Conservation (phyloP, 2,329 filamentous ascomycete species). For the Tolypocladium paradoxum region DNA sequence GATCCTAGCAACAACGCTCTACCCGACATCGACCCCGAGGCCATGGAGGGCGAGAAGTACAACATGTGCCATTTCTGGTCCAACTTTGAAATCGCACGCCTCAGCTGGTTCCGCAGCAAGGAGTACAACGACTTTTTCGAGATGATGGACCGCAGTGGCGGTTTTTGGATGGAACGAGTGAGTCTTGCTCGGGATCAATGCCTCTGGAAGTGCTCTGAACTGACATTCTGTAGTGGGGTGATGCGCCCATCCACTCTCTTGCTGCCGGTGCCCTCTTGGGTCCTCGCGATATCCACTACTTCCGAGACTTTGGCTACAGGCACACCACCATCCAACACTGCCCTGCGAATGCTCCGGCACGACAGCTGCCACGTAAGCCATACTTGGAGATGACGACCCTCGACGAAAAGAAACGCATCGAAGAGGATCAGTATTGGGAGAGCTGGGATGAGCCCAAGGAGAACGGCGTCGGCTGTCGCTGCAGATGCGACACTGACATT, state of each 20-base stretch:
- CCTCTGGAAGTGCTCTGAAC: conserved; percentile 4
- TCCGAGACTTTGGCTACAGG: conserved; percentile 95
- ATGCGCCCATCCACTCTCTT: conserved; percentile 95
- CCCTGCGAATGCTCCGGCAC: conserved; percentile 83
- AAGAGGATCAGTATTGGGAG: conserved; percentile 96
- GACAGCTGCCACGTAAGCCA: conserved; percentile 70
- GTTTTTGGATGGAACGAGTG: conserved; percentile 98
- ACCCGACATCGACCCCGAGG: conserved; percentile 78
- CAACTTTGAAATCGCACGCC: conserved; percentile 93
- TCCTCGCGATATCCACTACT: conserved; percentile 86
- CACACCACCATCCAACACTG: conserved; percentile 99
- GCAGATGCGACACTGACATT: conserved; percentile 93
- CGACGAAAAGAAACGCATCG: conserved; percentile 72
- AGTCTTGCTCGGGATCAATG: conserved; percentile 10
- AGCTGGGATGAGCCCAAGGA: conserved; percentile 78
- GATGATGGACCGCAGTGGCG: conserved; percentile 96
- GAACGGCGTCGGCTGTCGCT: conserved; percentile 93
- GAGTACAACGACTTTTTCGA: conserved; percentile 97
- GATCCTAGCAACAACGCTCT: conserved; percentile 61
- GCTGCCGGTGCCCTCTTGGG: conserved; percentile 80
- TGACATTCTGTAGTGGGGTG: conserved; percentile 66
- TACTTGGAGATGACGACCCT: conserved; percentile 72
- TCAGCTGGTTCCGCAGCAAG: conserved; percentile 95
- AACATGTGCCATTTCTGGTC: conserved; percentile 99
- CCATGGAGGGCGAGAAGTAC: conserved; percentile 96